Base-by-base conservation (phyloP, 495 filamentous ascomycete genomes). In the Talaromyces stipitatus region DNA sequence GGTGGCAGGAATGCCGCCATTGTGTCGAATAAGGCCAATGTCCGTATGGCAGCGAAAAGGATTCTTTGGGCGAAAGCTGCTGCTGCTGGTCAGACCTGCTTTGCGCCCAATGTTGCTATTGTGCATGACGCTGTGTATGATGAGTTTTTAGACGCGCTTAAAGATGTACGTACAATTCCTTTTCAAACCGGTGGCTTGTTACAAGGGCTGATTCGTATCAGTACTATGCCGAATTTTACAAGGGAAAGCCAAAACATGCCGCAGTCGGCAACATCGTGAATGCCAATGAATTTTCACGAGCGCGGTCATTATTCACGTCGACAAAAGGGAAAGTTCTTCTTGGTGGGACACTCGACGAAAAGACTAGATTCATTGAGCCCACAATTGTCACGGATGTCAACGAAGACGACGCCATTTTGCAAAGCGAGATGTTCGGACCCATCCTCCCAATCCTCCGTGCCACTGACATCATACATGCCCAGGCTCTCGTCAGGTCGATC, bases 1-100 rank as follows among this genome's bases (percentile, higher is more conserved):
- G 92, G 92, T 57, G 92, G 92, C 28, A 76, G 78, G 56, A 95
- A 92, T 61, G 91, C 92, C 14, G 89, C 89, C 20, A 89, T 95
- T 58, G 76, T 97, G 57, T 88, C 86, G 5, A 85, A 85, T 58
- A 79, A 88, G 57, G 84, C 88, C 12, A 80, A 96, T 69, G 70
- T 90, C 16, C 73, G 82, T 30, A 72, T 92, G 8, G 87, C 92
- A 1, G 91, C 89, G 2, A 79, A 83, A 60, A 76, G 90, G 18
- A 79, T 95, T 8, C 70, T 91, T 2, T 95, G 87, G 85, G 85
- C 84, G 24, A 97, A 96, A 74, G 75, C 79, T 20, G 57, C 81
- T 22, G 91, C 91, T 69, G 82, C 87, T n/a, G 92, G 92, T 28
- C 90, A 96, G 70, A 48, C 45, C 3, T 48, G 45, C 45, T 48